Base-by-base conservation (phyloP, 2,329 filamentous ascomycete species). In the Fusarium albosuccineum region DNA sequence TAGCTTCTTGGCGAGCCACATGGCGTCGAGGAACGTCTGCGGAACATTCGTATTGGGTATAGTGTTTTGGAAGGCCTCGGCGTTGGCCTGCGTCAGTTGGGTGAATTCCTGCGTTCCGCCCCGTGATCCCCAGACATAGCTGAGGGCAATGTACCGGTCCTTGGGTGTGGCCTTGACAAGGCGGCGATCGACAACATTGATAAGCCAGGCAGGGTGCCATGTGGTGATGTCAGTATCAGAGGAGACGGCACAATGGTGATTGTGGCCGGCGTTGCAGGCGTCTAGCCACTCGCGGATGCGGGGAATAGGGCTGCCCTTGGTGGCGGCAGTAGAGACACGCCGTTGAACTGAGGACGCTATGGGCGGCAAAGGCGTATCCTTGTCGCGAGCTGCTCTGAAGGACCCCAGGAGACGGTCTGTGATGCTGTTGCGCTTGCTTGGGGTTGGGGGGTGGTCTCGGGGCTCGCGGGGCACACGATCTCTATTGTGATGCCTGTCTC, bases 271-370 rank as follows among this genome's bases (percentile, higher is more conserved):
- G 57, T 80, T 80, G 68, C 81, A 83, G 11, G 74, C 74, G 57
- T 82, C 79, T 34, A 83, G 76, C 81, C 81, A 83, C 42, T 81
- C 77, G 46, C 77, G 77, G 50, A 82, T 76, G 48, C 78, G 79
- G 46, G 72, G 73, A 36, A 81, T 70, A 16, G 80, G 81, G 9
- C 76, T 79, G 30, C 75, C 73, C 49, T 73, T 75, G 42, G 65
- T 73, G 51, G 73, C 66, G 41, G 73, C 72, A 44, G 74, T 69
- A 14, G 79, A 79, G 8, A 76, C 64, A 16, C 77, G 76, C 16
- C 77, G 70, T 49, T 70, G 69, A 29, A 75, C 66, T 3, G 73
- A 71, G 3, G 74, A 68, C 17, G 68, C 59, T 6, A 53, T 46
- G 7, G 67, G 44, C 14, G 66, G 65, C 54, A 61, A 30, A 61